Percentiles rank a stretch among this genome's conserved stretches.
phyloP scores from a whole-genome alignment of 352 stramenopile genomes.

The Globisporangium ultimum region DNA sequence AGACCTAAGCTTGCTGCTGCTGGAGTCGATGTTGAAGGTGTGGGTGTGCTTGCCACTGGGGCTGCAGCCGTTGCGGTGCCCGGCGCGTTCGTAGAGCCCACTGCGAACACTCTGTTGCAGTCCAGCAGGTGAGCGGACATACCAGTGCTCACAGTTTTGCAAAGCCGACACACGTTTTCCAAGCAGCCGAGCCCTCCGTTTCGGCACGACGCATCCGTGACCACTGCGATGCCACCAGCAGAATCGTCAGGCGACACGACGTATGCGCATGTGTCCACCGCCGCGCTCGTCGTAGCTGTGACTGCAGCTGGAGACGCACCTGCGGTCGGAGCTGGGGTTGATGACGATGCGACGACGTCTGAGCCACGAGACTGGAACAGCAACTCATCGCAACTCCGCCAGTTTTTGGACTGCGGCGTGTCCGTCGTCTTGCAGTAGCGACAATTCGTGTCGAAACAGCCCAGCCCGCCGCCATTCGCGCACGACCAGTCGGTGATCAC shows the following conservation, averaged over 20 bases:
- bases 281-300: not conserved
- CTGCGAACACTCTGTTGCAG: constrained; percentile 1
- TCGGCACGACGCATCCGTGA: constrained; percentile 20
- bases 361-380: not conserved
- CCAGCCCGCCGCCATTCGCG: constrained; percentile 5
- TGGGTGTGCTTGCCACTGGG: not conserved
- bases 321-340: not conserved
- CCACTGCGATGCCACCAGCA: constrained; percentile 25
- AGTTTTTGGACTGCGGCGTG: constrained; percentile 13
- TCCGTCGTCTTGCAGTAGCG: constrained; percentile 13
- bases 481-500: constrained; percentile 23
- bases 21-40: not conserved
- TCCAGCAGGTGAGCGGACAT: constrained; percentile 20
- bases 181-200: constrained; percentile 30
- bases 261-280: constrained; percentile 1
- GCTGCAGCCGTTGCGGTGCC: not conserved
- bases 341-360: not conserved
- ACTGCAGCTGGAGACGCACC: constrained; percentile 5
- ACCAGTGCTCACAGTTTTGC: constrained; percentile 21
- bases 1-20: not conserved
- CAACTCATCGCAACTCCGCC: not conserved
- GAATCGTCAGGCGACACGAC: constrained; percentile 13
- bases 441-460: constrained; percentile 11
- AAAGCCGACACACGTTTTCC: constrained; percentile 34
- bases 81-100: not conserved